Conservation (phyloP, 2,329 filamentous ascomycete genomes). For the Xylaria arbuscula region DNA sequence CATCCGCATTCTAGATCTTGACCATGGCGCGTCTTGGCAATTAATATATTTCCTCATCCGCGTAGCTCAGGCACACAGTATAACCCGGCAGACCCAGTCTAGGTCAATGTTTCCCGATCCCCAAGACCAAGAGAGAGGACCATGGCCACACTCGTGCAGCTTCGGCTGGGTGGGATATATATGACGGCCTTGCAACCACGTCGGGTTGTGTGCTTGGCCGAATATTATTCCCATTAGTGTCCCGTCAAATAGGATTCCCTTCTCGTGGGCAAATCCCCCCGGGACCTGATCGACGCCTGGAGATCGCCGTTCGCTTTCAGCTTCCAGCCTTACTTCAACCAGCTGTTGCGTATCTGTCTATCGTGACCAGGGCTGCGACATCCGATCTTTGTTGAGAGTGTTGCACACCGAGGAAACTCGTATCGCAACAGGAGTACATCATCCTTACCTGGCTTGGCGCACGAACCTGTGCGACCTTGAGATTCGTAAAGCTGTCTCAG, state of each 20-base stretch:
- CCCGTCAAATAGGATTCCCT: conserved; percentile 24
- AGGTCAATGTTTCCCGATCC: conserved; percentile 34
- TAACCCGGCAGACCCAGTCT: conserved; percentile 37
- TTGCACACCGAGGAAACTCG: conserved; percentile 27
- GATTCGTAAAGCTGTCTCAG: conserved; percentile 4
- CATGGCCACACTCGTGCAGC: conserved; percentile 31
- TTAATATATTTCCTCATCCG: conserved; percentile 44
- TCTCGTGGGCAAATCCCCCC: conserved; percentile 9
- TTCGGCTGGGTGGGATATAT: conserved; percentile 42
- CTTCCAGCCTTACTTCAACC: conserved; percentile 42
- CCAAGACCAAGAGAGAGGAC: conserved; percentile 38
- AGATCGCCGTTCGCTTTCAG: conserved; percentile 42
- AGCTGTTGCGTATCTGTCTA: conserved; percentile 32
- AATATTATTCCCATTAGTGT: conserved; percentile 28
- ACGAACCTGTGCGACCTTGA: conserved; percentile 23
- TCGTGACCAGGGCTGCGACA: conserved; percentile 21
- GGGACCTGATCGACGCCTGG: conserved; percentile 43
- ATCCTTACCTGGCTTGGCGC: neutral
- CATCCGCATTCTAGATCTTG: conserved; percentile 41
- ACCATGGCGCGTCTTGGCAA: conserved; percentile 43
- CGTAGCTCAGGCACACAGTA: conserved; percentile 43
- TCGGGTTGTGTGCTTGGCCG: conserved; percentile 26
- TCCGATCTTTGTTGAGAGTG: conserved; percentile 33
- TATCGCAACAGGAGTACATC: conserved; percentile 32
- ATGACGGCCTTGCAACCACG: conserved; percentile 38